Percentiles rank a stretch among this genome's conserved stretches.
phyloP scores from a whole-genome alignment of 2,329 filamentous ascomycete genomes.

The Herpotrichia juniperi region DNA sequence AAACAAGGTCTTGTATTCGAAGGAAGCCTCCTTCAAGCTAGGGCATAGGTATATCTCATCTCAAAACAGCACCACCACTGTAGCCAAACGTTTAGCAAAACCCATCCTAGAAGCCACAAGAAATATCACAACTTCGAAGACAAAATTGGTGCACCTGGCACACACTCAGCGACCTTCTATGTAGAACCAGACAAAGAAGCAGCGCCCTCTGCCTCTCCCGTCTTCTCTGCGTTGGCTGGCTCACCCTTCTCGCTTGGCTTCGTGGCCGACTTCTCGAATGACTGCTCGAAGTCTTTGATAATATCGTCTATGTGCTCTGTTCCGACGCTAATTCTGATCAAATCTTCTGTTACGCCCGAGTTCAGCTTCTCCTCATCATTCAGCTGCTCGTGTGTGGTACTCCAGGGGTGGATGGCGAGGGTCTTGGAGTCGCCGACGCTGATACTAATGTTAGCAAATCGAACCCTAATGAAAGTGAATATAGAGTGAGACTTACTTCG shows the following conservation, averaged over 20 bases:
- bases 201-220: slow-evolving; percentile 29
- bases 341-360: slow-evolving; percentile 86
- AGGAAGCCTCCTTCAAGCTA: too few species aligned
- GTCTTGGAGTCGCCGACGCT: slow-evolving; percentile 93
- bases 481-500: slow-evolving; percentile 64
- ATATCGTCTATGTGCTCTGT: slow-evolving; percentile 98
- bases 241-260: slow-evolving; percentile 48
- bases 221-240: slow-evolving; percentile 39
- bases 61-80: too few species aligned
- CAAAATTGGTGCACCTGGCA: slow-evolving; percentile 4
- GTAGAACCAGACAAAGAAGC: slow-evolving; percentile 39
- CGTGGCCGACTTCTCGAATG: slow-evolving; percentile 67
- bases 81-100: neutral
- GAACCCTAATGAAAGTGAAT: neutral
- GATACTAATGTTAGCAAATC: slow-evolving; percentile 1
- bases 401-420: slow-evolving; percentile 92
- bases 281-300: slow-evolving; percentile 92
- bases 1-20: too few species aligned
- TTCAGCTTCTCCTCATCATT: slow-evolving; percentile 77
- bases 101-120: neutral
- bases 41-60: neutral
- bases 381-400: slow-evolving; percentile 92
- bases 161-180: slow-evolving; percentile 13
- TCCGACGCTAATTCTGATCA: slow-evolving; percentile 93
- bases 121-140: neutral